Base-by-base conservation (phyloP, 768 basidiomycete genomes). In the Chalciporus piperatus region DNA sequence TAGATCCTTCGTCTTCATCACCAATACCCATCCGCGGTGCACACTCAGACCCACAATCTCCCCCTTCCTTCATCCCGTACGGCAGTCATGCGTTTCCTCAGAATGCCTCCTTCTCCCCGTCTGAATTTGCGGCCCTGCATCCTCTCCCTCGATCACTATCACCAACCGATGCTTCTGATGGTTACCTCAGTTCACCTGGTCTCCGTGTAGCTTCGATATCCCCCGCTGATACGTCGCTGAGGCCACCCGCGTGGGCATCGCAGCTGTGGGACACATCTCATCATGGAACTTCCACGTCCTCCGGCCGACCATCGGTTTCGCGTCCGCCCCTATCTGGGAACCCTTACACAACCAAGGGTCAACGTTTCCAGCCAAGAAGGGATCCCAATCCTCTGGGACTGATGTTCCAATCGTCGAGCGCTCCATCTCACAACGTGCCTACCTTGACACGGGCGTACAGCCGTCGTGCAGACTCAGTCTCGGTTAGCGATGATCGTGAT, bases 391-490 rank as follows among this genome's bases (percentile, higher is more conserved):
- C 81, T n/a, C 70, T 82, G 27, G 71, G 73, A 16, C 77, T 80
- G 33, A 70, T 84, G 48, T 87, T 90, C 72, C 81, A 81, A 47
- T 84, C 87, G 11, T 78, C 86, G 10, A 87, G 85, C 56, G 88
- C 88, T 1, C 88, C 88, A 17, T 75, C 84, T 46, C 69, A 74
- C 3, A 75, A 74, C 50, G 69, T 72, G 23, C 75, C 80, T 46
- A 69, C 72, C 23, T 70, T 82, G 61, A 69, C 80, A 38, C 76
- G 89, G 30, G 68, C 76, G 14, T 89, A 86, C 74, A 83, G 78
- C 65, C 79, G 82, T 43, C 78, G 83, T 25, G 81, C 85, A 48
- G 87, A 85, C 61, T 86, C 85, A 13, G 78, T 80, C 50, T 80
- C 78, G 60, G 68, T 78, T 45, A 72, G 65, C 48, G 76, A 86